These are phyloP conservation scores for Lodderomyces metapsilosis DNA, from an alignment of 1,139 yeast genomes.

Conservation along the genomic window DNA sequence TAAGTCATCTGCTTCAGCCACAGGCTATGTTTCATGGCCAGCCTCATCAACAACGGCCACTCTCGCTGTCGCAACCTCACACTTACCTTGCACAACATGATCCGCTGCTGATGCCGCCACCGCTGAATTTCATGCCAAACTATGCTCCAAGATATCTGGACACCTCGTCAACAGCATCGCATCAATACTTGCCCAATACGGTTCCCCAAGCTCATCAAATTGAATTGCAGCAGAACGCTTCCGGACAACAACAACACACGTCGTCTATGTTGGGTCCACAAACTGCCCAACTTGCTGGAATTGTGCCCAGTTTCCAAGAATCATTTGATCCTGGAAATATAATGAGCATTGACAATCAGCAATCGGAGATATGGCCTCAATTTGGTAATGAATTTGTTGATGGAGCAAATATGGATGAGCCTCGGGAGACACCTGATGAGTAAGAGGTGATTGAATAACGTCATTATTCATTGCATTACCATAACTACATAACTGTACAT, in stretches of 20 bases:
- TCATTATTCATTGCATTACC: too few species aligned
- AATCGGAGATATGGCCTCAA: neutral
- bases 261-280: neutral
- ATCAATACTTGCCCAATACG: neutral
- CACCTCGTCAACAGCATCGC: neutral
- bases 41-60: slow-evolving; percentile 5
- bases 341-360: neutral
- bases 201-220: neutral
- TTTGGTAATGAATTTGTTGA: neutral
- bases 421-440: neutral
- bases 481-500: too few species aligned
- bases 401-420: neutral
- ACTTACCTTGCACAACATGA: too few species aligned
- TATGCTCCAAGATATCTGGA: neutral
- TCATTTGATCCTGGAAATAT: neutral
- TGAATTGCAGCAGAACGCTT: neutral
- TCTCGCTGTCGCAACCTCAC: too few species aligned
- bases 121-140: neutral
- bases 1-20: neutral
- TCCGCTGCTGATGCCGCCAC: too few species aligned
- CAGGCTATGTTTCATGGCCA: neutral
- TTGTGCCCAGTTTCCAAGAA: neutral
- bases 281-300: neutral
- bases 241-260: slow-evolving; percentile 2
- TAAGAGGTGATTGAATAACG: neutral